Percentiles rank a stretch among this genome's conserved stretches.
These are phyloP conservation scores for Arachnomyces sp. DNA, from an alignment of 2,329 filamentous ascomycete species.

Conservation along the genomic window DNA sequence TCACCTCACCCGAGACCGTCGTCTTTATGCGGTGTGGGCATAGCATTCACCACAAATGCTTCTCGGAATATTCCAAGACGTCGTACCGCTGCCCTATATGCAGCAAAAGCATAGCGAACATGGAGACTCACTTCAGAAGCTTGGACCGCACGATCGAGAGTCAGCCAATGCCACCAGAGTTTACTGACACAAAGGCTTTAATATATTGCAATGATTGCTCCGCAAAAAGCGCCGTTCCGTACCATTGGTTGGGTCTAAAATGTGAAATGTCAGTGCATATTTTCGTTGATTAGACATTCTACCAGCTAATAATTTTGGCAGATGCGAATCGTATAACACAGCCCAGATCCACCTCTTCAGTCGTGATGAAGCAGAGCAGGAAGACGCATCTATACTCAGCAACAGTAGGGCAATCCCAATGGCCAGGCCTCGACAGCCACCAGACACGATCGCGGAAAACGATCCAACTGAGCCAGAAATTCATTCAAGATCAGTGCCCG, in stretches of 20 bases:
- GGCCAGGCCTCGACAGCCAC: constrained; percentile 20
- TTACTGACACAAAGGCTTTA: constrained; percentile 67
- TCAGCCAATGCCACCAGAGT: constrained; percentile 88
- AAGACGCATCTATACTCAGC: constrained; percentile 6
- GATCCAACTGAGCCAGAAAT: constrained; percentile 20
- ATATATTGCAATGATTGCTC: constrained; percentile 94
- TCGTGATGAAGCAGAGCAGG: constrained; percentile 5
- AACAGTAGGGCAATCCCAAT: constrained; percentile 4
- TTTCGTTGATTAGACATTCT: not conserved
- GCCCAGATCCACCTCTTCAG: constrained; percentile 32
- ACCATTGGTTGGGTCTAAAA: constrained; percentile 92
- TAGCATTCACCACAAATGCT: constrained; percentile 86
- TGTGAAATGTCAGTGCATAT: constrained; percentile 50
- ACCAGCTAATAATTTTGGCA: constrained; percentile 14
- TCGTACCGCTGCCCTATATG: constrained; percentile 97
- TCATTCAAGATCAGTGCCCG: constrained; percentile 19
- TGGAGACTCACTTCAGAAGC: constrained; percentile 91
- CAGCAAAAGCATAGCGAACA: constrained; percentile 92
- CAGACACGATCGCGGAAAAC: constrained; percentile 20
- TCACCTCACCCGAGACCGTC: constrained; percentile 78
- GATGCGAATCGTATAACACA: constrained; percentile 41
- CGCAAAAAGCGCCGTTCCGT: constrained; percentile 73
- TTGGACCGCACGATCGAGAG: constrained; percentile 76
- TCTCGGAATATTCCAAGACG: constrained; percentile 74
- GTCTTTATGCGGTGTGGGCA: constrained; percentile 95